Conservation (phyloP, 148 eudicot species). For the Vaccinium darrowii region DNA sequence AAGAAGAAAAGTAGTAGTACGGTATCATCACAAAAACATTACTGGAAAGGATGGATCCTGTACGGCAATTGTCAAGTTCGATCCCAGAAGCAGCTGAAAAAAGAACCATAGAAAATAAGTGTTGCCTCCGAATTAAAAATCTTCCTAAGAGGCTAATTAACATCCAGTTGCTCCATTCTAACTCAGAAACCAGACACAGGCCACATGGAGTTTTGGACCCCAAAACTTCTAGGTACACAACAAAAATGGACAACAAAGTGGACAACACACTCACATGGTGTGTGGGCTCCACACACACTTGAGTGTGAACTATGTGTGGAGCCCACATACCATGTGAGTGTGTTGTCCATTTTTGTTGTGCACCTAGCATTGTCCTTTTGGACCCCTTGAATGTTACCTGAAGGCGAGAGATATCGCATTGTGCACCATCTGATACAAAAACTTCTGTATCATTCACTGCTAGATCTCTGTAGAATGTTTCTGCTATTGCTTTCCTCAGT, state of each 20-base stretch:
- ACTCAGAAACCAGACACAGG: too few relatives aligned
- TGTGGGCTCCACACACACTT: too few relatives aligned
- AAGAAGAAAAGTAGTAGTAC: neutral
- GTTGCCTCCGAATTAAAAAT: neutral
- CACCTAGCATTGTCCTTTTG: too few relatives aligned
- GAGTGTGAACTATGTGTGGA: too few relatives aligned
- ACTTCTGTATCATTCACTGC: constrained; percentile 47
- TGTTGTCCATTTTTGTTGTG: too few relatives aligned
- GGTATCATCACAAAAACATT: constrained; percentile 1
- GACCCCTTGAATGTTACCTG: constrained; percentile 61
- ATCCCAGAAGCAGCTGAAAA: constrained; percentile 66
- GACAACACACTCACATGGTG: too few relatives aligned
- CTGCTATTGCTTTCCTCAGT: constrained; percentile 60
- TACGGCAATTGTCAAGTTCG: constrained; percentile 61
- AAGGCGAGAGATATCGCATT: constrained; percentile 74
- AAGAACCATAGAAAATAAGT: neutral
- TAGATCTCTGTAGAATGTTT: constrained; percentile 45
- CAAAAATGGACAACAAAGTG: too few relatives aligned
- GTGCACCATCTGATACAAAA: constrained; percentile 87
- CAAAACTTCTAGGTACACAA: too few relatives aligned
- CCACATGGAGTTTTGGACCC: neutral
- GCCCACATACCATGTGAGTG: too few relatives aligned
- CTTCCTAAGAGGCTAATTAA: too few relatives aligned
- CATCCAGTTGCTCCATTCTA: neutral
- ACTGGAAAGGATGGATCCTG: constrained; percentile 93